A percentile compares a stretch with the other conserved stretches of the same genome.
phyloP scores from a whole-genome alignment of 768 basidiomycete genomes.

The Hortiboletus campestris region DNA sequence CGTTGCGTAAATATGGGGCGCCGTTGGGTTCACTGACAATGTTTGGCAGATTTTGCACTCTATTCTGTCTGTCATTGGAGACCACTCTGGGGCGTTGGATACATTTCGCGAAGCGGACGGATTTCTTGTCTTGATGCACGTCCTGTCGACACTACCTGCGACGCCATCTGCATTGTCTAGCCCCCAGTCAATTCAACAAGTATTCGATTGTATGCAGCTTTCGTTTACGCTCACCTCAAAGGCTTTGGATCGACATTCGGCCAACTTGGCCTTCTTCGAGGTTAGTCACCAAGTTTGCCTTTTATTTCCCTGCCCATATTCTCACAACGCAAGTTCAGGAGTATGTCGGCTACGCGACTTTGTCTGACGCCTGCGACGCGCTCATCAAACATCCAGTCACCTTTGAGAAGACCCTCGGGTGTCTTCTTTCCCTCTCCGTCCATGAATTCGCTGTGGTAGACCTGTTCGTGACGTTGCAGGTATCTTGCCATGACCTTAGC shows the following conservation, averaged over 20 bases:
- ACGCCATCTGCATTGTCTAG: conserved; percentile 27
- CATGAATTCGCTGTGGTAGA: conserved; percentile 59
- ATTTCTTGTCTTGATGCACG: conserved; percentile 70
- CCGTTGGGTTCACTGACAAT: background rate
- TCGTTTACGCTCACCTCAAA: conserved; percentile 65
- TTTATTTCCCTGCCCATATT: conserved; percentile 13
- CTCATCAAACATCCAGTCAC: conserved; percentile 49
- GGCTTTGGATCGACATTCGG: conserved; percentile 52
- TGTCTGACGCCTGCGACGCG: conserved; percentile 56
- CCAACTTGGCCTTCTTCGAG: conserved; percentile 65
- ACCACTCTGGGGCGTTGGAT: conserved; percentile 65
- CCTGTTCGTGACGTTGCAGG: conserved; percentile 49
- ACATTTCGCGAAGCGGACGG: conserved; percentile 83
- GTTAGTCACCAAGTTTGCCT: conserved; percentile 43
- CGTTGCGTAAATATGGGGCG: background rate
- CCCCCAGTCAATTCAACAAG: conserved; percentile 38
- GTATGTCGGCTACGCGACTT: conserved; percentile 60
- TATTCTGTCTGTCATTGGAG: conserved; percentile 64
- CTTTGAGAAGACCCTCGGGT: conserved; percentile 58
- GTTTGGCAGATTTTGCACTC: conserved; percentile 55
- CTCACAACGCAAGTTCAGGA: conserved; percentile 12
- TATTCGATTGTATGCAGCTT: conserved; percentile 55
- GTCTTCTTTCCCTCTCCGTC: conserved; percentile 65
- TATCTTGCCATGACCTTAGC: conserved; percentile 39
- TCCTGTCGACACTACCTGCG: conserved; percentile 56